Conservation (phyloP, 257 asterid genomes). For the Jacaranda copaia region DNA sequence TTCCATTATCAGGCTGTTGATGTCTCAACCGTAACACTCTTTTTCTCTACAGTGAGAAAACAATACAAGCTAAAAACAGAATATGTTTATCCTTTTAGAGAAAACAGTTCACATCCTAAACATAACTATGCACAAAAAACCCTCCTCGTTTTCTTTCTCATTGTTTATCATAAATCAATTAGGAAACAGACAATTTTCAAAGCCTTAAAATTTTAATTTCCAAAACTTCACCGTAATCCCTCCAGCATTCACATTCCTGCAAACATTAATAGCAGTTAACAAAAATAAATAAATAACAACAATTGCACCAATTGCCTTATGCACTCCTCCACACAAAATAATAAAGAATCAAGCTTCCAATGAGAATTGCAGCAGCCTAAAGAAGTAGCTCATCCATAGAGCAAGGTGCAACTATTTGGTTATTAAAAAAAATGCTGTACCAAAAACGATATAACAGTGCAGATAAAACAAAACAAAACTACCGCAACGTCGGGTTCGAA, state of each 20-base stretch:
- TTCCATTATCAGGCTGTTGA: constrained; percentile 4
- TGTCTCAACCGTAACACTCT: not conserved
- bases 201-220: constrained; percentile 16
- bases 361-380: constrained; percentile 6
- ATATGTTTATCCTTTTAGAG: not conserved
- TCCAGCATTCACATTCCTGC: constrained; percentile 14
- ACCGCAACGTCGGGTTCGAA: constrained; percentile 56
- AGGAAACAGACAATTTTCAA: constrained; percentile 8
- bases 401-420: not conserved
- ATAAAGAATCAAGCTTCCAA: not conserved
- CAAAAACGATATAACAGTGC: not conserved
- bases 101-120: constrained; percentile 2
- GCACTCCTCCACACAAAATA: not conserved
- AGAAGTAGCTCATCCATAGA: constrained; percentile 23
- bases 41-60: not conserved
- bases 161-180: constrained; percentile 6
- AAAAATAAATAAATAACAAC: not conserved
- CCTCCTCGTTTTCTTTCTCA: not conserved
- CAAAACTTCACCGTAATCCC: constrained; percentile 9
- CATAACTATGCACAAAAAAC: not conserved
- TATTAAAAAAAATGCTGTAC: not conserved
- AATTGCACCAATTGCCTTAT: constrained; percentile 2
- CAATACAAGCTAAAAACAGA: constrained; percentile 12
- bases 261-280: not conserved
- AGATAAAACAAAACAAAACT: not conserved